Evolutionary conservation across 2,329 filamentous ascomycete species (phyloP).

Genomic region (Onygenales sp.): DNA sequence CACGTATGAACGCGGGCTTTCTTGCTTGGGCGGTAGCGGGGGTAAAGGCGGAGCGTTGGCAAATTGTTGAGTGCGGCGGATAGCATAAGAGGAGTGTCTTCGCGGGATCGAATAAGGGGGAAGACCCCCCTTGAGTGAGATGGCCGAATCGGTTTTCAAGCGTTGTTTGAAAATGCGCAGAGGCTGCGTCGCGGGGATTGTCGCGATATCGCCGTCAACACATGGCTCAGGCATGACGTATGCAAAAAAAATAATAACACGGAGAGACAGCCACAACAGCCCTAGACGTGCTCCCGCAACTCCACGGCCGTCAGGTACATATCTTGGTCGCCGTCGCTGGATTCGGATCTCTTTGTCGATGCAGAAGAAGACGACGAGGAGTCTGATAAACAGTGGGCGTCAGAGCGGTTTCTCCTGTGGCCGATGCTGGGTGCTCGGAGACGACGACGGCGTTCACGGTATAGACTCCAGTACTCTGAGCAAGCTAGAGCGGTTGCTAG

Average conservation of each 20-base stretch:
- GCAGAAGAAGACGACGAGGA: conserved; percentile 21
- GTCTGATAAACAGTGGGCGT: conserved; percentile 7
- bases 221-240: background rate
- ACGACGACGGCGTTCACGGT: conserved; percentile 15
- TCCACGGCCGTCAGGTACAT: conserved; percentile 16
- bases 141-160: conserved; percentile 15
- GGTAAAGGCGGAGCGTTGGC: background rate
- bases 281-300: conserved; percentile 11
- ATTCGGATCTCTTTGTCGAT: conserved; percentile 24
- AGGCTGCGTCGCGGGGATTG: conserved; percentile 31
- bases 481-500: conserved; percentile 30
- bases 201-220: background rate
- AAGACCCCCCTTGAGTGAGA: conserved; percentile 7
- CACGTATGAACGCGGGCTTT: background rate
- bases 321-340: conserved; percentile 19
- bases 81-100: conserved; percentile 18
- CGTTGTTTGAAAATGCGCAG: conserved; percentile 41
- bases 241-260: conserved; percentile 1
- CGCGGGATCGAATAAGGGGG: conserved; percentile 16
- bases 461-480: conserved; percentile 25
- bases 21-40: background rate
- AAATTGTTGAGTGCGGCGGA: background rate
- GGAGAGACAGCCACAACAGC: background rate
- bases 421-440: conserved; percentile 16
- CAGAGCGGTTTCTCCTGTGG: conserved; percentile 21